Evolutionary conservation across 345 rosid genomes (phyloP), one percentile per base, ranked within the genome.

Genomic region (Gossypioides kirkii): DNA sequence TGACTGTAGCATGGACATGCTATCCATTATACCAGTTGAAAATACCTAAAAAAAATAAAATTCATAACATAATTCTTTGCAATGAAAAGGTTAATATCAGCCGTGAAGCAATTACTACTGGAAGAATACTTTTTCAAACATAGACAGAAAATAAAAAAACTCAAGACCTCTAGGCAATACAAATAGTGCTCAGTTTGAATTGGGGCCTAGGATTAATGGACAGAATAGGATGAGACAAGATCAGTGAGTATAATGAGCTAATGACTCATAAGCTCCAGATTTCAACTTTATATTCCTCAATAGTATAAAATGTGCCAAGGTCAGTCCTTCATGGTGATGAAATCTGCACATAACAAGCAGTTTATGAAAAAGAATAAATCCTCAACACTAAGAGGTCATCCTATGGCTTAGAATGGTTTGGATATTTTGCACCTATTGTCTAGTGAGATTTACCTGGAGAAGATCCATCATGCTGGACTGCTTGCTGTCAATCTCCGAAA

Each of bases 381-480:
- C n/a, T 23, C 38, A 22, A 20, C 28, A 20, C 42, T 2, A 43
- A 23, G 4, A 36, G 32, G 47, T 53, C 10, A 20, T 23, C 23
- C 22, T 67, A 47, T 65, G 17, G 69, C 8, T 2, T 22, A 14
- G 56, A 47, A 22, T 20, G 53, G 10, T 13, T 55, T 45, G 9
- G 18, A 75, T 54, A 54, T 42, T 59, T 22, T 20, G 45, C 49
- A 20, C 8, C 16, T 8, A 23, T 76, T 54, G 54, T 46, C 52
- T 26, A 71, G 8, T 46, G 26, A 61, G 14, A 58, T 79, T 72
- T 82, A 94, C 98, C 98, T 90, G 97, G 58, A 94, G 80, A 72
- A 88, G 74, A 77, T 92, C 95, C 82, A 94, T 81, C 77, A 92
- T 65, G 74, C 64, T 87, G 23, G 91, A 85, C 73, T 92, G 97